Evolutionary conservation across 2,329 filamentous ascomycete species (phyloP), one percentile per base, ranked within the genome.

Genomic region (Colletotrichum falcatum): DNA sequence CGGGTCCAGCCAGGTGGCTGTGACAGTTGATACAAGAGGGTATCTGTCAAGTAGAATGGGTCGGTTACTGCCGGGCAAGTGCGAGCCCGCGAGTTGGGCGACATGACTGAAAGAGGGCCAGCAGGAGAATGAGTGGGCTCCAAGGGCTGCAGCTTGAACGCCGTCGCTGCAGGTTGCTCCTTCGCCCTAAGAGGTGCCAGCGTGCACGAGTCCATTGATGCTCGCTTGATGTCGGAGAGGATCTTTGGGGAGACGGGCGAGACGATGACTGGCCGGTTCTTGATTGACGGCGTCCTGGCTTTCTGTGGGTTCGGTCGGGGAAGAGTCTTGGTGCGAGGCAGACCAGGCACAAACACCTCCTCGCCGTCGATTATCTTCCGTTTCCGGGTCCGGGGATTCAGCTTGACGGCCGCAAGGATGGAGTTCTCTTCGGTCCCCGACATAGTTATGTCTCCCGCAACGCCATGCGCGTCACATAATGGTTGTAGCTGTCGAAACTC

Each of bases 381-480:
- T 75, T 84, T 87, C 69, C 85, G 80, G 48, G 81, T 78, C 28
- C 85, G 81, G 7, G 81, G 82, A 48, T 85, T 83, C 12, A 79
- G 78, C 75, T 88, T 88, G 68, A 88, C 86, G 1, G 85, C 83
- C 11, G 82, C 80, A 5, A 84, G 77, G n/a, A 88, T 88, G 4
- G 87, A 87, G 68, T 77, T 82, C 30, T 63, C 51, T 33, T 48
- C 28, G 62, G 46, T 9, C 54, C 35, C 54, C 56, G 64, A 73
- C 39, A 58, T 64, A 8, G 12, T 23, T 11, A 60, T 42, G 26
- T 66, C 66, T 14, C 48, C 49, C n/a, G 37, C 23, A 3, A n/a
- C 42, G 28, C 16, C 18, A 2, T 12, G 4, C n/a, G n/a, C 35
- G n/a, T 33, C 51, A 28, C 1, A 44, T 16, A n/a, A 16, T 44